Base-by-base conservation (phyloP, 2,329 filamentous ascomycete species). In the Penicillium sp. region DNA sequence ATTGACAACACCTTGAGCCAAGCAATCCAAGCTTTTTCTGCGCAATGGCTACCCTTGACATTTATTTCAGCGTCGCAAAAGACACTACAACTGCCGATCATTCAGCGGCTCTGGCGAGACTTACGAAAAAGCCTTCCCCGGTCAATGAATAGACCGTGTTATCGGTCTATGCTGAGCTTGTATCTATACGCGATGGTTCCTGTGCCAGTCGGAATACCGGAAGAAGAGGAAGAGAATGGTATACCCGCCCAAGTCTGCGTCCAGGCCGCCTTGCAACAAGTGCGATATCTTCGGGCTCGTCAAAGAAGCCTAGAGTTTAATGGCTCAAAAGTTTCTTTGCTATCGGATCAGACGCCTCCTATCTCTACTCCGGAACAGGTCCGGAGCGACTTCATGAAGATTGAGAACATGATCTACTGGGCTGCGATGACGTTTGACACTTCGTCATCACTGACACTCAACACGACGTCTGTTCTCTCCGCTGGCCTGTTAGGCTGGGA, bases 361-460 rank as follows among this genome's bases (percentile, higher is more conserved):
- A 60, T 58, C 5, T 56, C 64, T 8, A 64, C 62, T 2, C 62
- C 66, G 2, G 56, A 63, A 20, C 63, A 66, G 0, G 61, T 70
- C 2, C 67, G 65, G 1, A 62, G 65, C 0, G 63, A 64, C 18
- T 75, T 73, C 36, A 64, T 76, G 7, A 64, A 63, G 5, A 61
- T 68, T 1, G 74, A 76, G 53, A 74, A 67, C 46, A 71, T 65
- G 10, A 70, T 68, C 0, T 75, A 75, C 50, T 76, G 73, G 73
- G 70, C 70, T 0, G 74, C 73, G 2, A 48, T 76, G 7, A 74
- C 70, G 0, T 76, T 74, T 27, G 74, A 76, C 33, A 76, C 74
- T 0, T 75, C 72, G 0, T 69, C 69, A 0, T 74, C 73, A 1
- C 48, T 76, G 4, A 75, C 71, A 0, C 62, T 75, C n/a, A 75